Base-by-base conservation (phyloP, 257 asterid species). In the Ilex asprella region DNA sequence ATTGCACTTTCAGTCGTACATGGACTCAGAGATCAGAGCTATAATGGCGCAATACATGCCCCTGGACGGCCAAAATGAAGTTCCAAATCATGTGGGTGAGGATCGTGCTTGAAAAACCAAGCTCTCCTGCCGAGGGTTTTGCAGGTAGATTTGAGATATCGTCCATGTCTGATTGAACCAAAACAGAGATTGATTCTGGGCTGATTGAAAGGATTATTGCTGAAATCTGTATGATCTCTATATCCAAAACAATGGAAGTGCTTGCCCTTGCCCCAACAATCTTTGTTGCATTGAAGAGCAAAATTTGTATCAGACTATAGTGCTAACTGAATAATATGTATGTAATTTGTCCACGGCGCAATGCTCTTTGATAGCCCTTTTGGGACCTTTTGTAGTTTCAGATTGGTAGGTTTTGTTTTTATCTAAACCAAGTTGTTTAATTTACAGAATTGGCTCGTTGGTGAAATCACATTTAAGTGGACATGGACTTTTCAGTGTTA, bases 1-100 rank as follows among this genome's bases (percentile, higher is more conserved):
- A 15, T 49, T 49, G 10, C 54, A 56, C 63, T 67, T 70, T 54
- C 89, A 87, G 96, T 75, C 95, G 7, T 91, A 91, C 60, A 91
- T 91, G 98, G 98, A 88, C 67, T 82, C 98, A 1, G 98, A 91
- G 76, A 91, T 91, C 64, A 81, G 95, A 77, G 98, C 98, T 39
- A 88, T 91, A 63, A 88, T 91, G 98, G 88, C 98, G 41, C 98
- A 91, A 62, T 91, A 85, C 79, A 89, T 89, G 95, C 97, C 97
- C 30, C 82, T 89, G 47, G 94, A 87, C 83, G 75, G 86, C 62
- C 97, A 89, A 76, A 73, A 63, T 62, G 94, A 85, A 62, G 90
- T 90, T 32, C 90, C 70, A 62, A 81, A 72, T 76, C 97, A 89
- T 39, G 63, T 52, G 8, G 63, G 71, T 14, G 92, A 74, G 0